Base-by-base conservation (phyloP, 129 eudicot species). In the Mikania micrantha region DNA sequence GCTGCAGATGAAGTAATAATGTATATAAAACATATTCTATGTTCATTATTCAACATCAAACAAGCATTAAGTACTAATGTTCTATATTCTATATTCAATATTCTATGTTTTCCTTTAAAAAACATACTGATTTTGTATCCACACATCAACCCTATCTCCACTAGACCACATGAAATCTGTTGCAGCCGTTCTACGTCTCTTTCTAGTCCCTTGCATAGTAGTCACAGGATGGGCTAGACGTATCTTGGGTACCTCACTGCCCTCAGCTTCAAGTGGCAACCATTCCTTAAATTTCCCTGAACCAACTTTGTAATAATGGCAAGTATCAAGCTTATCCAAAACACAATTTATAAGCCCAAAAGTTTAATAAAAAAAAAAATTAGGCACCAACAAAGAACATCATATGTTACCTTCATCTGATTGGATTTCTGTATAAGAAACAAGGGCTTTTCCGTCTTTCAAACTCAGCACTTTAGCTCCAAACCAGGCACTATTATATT, bases 101-200 rank as follows among this genome's bases (percentile, higher is more conserved):
- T n/a, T n/a, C n/a, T n/a, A n/a, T n/a, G n/a, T 49, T 61, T 63
- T 48, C 56, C 60, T 63, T 50, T 24, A 9, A 70, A 49, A 42
- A 70, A 41, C 73, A 29, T 88, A 93, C 98, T 91, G 81, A 78
- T 88, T 78, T 36, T 82, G 80, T 19, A 82, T 66, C 90, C 91
- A 88, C 20, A 83, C 96, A 67, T 93, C 98, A 72, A 93, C 95
- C 74, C 63, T 79, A 66, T 93, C 98, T 74, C 98, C 96, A 77
- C 78, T 79, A 77, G 83, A 80, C 98, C 96, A 93, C 40, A 68
- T 35, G 75, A 82, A 84, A 63, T 88, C 90, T 44, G 75, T 85
- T 53, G 72, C 70, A 27, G 89, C 89, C 9, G 84, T 83, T 74
- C 98, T 79, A 8, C 90, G 83, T 77, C 98, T 84, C 83, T 92